phyloP scores from a whole-genome alignment of 805 yeast species.

The Scheffersomyces spartinae region DNA sequence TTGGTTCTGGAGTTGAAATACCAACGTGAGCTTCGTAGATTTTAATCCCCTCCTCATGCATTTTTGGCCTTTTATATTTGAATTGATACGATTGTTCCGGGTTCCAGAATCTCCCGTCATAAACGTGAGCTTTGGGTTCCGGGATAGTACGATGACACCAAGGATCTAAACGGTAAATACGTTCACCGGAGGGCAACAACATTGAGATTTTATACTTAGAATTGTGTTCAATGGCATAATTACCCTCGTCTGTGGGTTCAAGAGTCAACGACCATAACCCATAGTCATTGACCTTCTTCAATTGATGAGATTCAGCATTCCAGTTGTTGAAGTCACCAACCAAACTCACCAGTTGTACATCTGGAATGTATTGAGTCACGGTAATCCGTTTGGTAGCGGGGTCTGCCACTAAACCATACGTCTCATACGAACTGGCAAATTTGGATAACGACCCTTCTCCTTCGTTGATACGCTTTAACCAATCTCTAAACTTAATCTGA shows the following conservation, averaged over 20 bases:
- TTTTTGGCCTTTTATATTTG: constrained; percentile 50
- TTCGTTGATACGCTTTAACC: constrained; percentile 43
- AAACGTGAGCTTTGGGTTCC: constrained; percentile 37
- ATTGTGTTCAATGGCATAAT: constrained; percentile 68
- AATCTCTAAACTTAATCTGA: constrained; percentile 50
- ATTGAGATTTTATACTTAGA: constrained; percentile 65
- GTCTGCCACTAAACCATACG: constrained; percentile 67
- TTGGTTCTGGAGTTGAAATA: constrained; percentile 83
- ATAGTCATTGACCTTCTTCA: constrained; percentile 45
- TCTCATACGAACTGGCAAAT: constrained; percentile 67
- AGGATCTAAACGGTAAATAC: constrained; percentile 75
- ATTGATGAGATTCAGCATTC: constrained; percentile 45
- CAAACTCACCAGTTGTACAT: constrained; percentile 63
- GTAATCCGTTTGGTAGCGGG: constrained; percentile 38
- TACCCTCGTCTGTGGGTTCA: constrained; percentile 40
- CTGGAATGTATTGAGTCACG: constrained; percentile 85
- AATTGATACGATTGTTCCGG: constrained; percentile 42
- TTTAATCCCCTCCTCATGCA: constrained; percentile 37
- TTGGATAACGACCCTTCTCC: constrained; percentile 54
- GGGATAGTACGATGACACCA: constrained; percentile 78
- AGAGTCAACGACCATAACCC: constrained; percentile 61
- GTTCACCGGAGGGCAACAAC: constrained; percentile 53
- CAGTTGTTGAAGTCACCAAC: constrained; percentile 90
- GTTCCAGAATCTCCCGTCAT: constrained; percentile 92
- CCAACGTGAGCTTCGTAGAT: constrained; percentile 96